These are phyloP conservation scores for Cucumis melo DNA, from an alignment of 306 rosid genomes.

Conservation along the genomic window DNA sequence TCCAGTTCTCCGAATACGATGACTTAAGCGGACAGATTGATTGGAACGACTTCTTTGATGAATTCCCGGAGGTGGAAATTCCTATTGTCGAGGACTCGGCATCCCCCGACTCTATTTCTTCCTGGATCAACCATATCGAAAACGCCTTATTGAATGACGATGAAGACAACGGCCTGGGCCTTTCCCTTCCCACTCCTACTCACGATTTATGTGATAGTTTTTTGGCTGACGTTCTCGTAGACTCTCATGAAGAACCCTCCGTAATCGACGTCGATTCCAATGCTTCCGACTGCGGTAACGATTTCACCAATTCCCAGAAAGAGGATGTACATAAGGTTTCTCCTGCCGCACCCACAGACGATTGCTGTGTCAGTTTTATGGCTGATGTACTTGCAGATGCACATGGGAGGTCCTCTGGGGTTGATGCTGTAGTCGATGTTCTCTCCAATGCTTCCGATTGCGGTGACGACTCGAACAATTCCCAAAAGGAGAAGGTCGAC, in stretches of 20 bases:
- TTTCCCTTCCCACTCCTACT: background rate
- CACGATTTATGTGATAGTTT: slow-evolving; percentile 12
- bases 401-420: slow-evolving; percentile 5
- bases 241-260: slow-evolving; percentile 14
- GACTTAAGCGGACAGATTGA: slow-evolving; percentile 17
- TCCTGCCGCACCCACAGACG: background rate
- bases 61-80: slow-evolving; percentile 8
- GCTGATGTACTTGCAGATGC: slow-evolving; percentile 33
- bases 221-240: slow-evolving; percentile 4
- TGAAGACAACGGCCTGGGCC: background rate
- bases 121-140: slow-evolving; percentile 36
- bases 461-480: background rate
- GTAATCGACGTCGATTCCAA: slow-evolving; percentile 11
- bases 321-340: slow-evolving; percentile 8
- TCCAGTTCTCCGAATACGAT: slow-evolving; percentile 8
- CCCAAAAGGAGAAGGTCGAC: slow-evolving; percentile 19
- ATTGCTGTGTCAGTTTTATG: slow-evolving; percentile 19
- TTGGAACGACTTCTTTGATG: slow-evolving; percentile 22
- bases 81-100: background rate
- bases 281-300: slow-evolving; percentile 10
- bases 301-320: background rate
- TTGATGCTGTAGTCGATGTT: slow-evolving; percentile 8
- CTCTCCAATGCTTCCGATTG: slow-evolving; percentile 16
- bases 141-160: slow-evolving; percentile 41
- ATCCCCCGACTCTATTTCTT: slow-evolving; percentile 6